Evolutionary conservation across 2,329 filamentous ascomycete species (phyloP), one percentile per base, ranked within the genome.

Genomic region (Talaromyces atroroseus): DNA sequence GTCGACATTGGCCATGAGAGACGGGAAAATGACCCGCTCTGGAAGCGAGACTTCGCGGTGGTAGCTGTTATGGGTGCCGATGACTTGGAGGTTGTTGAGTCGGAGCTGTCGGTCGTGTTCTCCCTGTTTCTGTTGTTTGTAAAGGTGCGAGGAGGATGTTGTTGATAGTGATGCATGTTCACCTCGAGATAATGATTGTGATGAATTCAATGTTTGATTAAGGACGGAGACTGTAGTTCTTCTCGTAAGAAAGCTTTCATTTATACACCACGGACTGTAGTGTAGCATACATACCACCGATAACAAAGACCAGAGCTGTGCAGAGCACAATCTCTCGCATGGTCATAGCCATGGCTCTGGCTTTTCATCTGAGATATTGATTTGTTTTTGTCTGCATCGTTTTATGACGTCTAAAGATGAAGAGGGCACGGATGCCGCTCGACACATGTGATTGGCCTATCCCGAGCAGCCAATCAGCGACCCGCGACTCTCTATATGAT

Each of bases 41-140:
- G 48, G 46, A 10, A 55, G 38, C 6, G 52, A 55, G 24, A 58
- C 57, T 48, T 58, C 57, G 47, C 57, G 57, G 26, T 58, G 57
- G 34, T 58, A 58, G 48, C 57, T 58, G 48, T 58, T 58, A 40
- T 58, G 57, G 1, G 57, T 52, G 47, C 57, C 57, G 4, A 58
- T 56, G 12, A 58, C 51, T 36, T 58, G 57, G 11, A 58, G 42
- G 10, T 58, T 40, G 49, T 58, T 58, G 21, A 58, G n/a, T n/a
- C 52, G 52, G n/a, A 55, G 24, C 23, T n/a, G 48, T 4, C 34
- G 23, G 18, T 56, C 52, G 49, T 58, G 52, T 5, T n/a, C 20
- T 21, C 47, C 26, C 21, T 54, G 51, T 38, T 50, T 54, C 4
- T 49, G 47, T 52, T 46, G 26, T 26, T 49, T 44, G 34, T 54